Percentiles rank a stretch among this genome's conserved stretches.
Conservation (phyloP, 768 basidiomycete genomes). For the Psilocybe sp. region DNA sequence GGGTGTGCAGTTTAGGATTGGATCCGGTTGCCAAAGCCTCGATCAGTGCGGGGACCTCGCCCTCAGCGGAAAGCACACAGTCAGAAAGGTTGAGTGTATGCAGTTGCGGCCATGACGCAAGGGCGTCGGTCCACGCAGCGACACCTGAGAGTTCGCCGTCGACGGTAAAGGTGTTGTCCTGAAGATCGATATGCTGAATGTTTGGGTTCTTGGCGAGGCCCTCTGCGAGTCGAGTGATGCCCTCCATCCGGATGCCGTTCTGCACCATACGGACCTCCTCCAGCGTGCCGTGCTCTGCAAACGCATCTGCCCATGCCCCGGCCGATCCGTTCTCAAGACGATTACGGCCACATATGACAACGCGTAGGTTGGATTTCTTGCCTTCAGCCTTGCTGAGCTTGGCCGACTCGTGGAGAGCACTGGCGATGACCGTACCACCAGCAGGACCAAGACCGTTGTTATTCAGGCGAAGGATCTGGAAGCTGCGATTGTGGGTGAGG, state of each 20-base stretch:
- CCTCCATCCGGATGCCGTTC: constrained; percentile 95
- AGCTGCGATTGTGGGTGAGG: constrained; percentile 76
- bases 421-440: constrained; percentile 82
- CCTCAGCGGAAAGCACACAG: constrained; percentile 82
- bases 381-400: constrained; percentile 63
- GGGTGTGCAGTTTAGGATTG: constrained; percentile 67
- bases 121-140: constrained; percentile 57
- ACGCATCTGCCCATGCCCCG: constrained; percentile 80
- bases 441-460: constrained; percentile 96
- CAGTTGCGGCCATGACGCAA: constrained; percentile 70
- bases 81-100: constrained; percentile 87
- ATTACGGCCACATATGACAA: constrained; percentile 91
- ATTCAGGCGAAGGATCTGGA: constrained; percentile 86
- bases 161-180: constrained; percentile 85
- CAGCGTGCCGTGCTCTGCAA: constrained; percentile 78
- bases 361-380: constrained; percentile 66
- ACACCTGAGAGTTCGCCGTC: constrained; percentile 50
- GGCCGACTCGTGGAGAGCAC: constrained; percentile 79
- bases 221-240: constrained; percentile 73
- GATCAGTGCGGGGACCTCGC: constrained; percentile 69
- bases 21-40: constrained; percentile 63
- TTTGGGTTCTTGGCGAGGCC: constrained; percentile 68
- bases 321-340: constrained; percentile 93
- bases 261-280: constrained; percentile 92
- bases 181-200: constrained; percentile 81